Conservation (phyloP, 768 basidiomycete species). For the Xanthoconium stramineum region DNA sequence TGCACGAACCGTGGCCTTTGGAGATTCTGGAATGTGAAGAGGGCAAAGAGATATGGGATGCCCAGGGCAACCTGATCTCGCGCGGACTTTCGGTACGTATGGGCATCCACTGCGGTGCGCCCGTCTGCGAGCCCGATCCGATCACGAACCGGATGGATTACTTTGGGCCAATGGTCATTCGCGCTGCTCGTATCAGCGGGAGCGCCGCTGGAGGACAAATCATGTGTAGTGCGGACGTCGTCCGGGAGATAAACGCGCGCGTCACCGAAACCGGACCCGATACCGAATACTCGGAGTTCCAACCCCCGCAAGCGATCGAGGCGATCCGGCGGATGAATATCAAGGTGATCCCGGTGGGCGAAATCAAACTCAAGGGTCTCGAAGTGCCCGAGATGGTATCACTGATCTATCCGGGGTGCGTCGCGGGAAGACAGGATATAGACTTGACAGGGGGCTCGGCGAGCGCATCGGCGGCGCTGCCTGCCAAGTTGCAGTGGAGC, state of each 20-base stretch:
- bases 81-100: slow-evolving; percentile 93
- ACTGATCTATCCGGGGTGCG: slow-evolving; percentile 72
- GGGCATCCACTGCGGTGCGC: slow-evolving; percentile 93
- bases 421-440: slow-evolving; percentile 69
- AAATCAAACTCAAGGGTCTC: slow-evolving; percentile 90
- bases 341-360: slow-evolving; percentile 72
- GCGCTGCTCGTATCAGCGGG: slow-evolving; percentile 79
- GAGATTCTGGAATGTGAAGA: slow-evolving; percentile 93
- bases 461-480: slow-evolving; percentile 5
- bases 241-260: slow-evolving; percentile 71
- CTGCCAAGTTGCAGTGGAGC: slow-evolving; percentile 56
- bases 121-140: slow-evolving; percentile 87
- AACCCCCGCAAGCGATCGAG: slow-evolving; percentile 62
- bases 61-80: slow-evolving; percentile 64
- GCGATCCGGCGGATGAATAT: slow-evolving; percentile 73
- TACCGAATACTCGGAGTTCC: slow-evolving; percentile 57
- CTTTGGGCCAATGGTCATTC: slow-evolving; percentile 95
- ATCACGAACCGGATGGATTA: slow-evolving; percentile 97
- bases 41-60: slow-evolving; percentile 74
- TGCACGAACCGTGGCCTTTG: slow-evolving; percentile 84
- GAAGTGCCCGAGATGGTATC: slow-evolving; percentile 88
- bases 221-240: slow-evolving; percentile 83
- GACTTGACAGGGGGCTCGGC: slow-evolving; percentile 32
- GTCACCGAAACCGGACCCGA: slow-evolving; percentile 52
- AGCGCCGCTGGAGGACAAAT: slow-evolving; percentile 91